Base-by-base conservation (phyloP, 2,329 filamentous ascomycete genomes). In the Xylaria sp. region DNA sequence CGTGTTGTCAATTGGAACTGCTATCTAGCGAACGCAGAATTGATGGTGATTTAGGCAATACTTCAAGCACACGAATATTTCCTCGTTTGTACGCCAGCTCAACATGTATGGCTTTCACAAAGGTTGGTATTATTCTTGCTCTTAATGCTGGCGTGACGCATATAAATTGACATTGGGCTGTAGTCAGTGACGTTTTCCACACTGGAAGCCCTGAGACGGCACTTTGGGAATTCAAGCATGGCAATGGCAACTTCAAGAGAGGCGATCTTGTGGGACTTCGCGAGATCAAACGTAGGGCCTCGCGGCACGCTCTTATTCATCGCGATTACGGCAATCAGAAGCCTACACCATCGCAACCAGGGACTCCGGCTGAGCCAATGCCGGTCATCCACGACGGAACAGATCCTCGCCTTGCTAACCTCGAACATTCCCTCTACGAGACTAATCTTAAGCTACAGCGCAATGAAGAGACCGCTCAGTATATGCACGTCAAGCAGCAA, bases 61-160 rank as follows among this genome's bases (percentile, higher is more conserved):
- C 76, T 99, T 99, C 78, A 99, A 99, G 74, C 95, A 99, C 76
- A 99, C 94, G 70, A 99, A 99, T 74, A 97, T 98, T 64, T 98
- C 95, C 11, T 98, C 95, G 0, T 99, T 99, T 76, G 95, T 99
- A 52, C 88, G 95, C 51, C 95, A 99, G 79, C 80, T 99, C 53
- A 99, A 99, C 76, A 99, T 99, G 95, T 99, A 99, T 72, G 95
- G 95, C 6, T 99, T 99, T 78, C 95, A 99, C 76, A 99, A 99
- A 91, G 94, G 94, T 96, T 70, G 49, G 75, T 72, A 21, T 19
- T 31, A 15, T 15, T 23, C 7, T 53, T 21, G 19, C 21, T 55
- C 43, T 51, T 28, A 57, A 55, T 35, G 31, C 57, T 40, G 46
- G 54, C 64, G 35, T 23, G 28, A 45, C 21, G 64, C 68, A 55